These are phyloP conservation scores for Macrocybe gigantea DNA, from an alignment of 768 basidiomycete genomes.

Conservation along the genomic window DNA sequence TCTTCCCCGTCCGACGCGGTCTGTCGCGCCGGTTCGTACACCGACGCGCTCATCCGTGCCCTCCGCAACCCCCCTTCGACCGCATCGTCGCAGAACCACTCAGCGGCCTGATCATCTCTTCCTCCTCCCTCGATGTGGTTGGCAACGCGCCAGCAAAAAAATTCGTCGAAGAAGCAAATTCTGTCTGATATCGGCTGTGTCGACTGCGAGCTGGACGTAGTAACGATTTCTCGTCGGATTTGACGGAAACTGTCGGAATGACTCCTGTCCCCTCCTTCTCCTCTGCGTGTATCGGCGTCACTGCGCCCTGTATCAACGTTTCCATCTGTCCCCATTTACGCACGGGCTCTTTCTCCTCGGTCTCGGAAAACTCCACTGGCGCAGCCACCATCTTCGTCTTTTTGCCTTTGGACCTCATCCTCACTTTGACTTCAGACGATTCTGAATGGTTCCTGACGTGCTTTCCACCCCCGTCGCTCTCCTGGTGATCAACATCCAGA, in stretches of 20 bases:
- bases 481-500: slow-evolving; percentile 43
- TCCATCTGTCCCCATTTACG: slow-evolving; percentile 14
- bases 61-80: slow-evolving; percentile 37
- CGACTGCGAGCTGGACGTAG: slow-evolving; percentile 9
- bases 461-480: slow-evolving; percentile 22
- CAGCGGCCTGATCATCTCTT: slow-evolving; percentile 7
- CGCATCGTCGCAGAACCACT: slow-evolving; percentile 24
- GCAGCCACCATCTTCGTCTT: slow-evolving; percentile 10
- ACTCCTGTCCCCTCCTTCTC: slow-evolving; percentile 3
- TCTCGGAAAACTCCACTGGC: not conserved
- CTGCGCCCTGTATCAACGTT: slow-evolving; percentile 9
- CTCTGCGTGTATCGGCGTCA: slow-evolving; percentile 5
- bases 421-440: slow-evolving; percentile 16
- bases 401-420: slow-evolving; percentile 16
- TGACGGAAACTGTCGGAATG: not conserved
- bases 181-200: slow-evolving; percentile 49
- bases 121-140: slow-evolving; percentile 1
- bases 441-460: slow-evolving; percentile 29
- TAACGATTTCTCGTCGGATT: too few species aligned
- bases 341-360: too few species aligned
- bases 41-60: slow-evolving; percentile 53
- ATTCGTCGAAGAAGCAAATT: slow-evolving; percentile 25
- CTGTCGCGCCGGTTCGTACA: slow-evolving; percentile 47
- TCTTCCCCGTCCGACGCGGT: slow-evolving; percentile 13
- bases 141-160: slow-evolving; percentile 10